Conservation (phyloP, 2,329 filamentous ascomycete species). For the Phaeosphaeriaceae sp. region DNA sequence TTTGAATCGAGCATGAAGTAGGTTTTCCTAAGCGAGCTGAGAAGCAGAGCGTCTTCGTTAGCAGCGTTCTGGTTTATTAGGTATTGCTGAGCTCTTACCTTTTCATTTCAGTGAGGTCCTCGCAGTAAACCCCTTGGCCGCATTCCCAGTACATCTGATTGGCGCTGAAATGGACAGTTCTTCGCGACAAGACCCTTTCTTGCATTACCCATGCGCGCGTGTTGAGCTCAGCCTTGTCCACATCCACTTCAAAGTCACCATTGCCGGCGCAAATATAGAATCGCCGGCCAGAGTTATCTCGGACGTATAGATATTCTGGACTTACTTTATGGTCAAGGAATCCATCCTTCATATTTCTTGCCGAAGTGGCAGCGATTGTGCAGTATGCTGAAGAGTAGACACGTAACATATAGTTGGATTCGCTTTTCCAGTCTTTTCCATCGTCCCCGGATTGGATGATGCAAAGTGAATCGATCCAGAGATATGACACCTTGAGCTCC, state of each 20-base stretch:
- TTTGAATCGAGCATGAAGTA: constrained; percentile 19
- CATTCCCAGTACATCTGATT: too few relatives aligned
- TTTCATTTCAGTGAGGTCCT: constrained; percentile 19
- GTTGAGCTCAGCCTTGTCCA: constrained; percentile 17
- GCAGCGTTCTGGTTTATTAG: constrained; percentile 5
- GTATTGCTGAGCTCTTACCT: constrained; percentile 15
- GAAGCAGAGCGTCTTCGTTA: not conserved
- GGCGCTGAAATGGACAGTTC: too few relatives aligned
- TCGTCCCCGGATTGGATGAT: constrained; percentile 4
- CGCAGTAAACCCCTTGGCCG: too few relatives aligned
- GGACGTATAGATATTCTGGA: constrained; percentile 10
- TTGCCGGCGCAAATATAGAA: constrained; percentile 19
- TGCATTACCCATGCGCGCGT: too few relatives aligned
- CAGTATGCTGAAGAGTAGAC: constrained; percentile 7
- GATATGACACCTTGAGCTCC: constrained; percentile 1
- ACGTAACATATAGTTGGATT: constrained; percentile 5
- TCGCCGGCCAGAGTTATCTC: constrained; percentile 4
- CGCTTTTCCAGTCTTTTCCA: constrained; percentile 2
- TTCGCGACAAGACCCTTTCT: too few relatives aligned
- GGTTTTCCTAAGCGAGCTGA: constrained; percentile 10
- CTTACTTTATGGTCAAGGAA: constrained; percentile 17
- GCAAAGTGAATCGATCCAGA: too few relatives aligned
- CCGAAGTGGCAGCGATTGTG: constrained; percentile 11
- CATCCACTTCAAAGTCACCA: too few relatives aligned
- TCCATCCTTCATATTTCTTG: constrained; percentile 16